Conservation (phyloP, 345 rosid genomes). For the Arabidopsis thaliana region DNA sequence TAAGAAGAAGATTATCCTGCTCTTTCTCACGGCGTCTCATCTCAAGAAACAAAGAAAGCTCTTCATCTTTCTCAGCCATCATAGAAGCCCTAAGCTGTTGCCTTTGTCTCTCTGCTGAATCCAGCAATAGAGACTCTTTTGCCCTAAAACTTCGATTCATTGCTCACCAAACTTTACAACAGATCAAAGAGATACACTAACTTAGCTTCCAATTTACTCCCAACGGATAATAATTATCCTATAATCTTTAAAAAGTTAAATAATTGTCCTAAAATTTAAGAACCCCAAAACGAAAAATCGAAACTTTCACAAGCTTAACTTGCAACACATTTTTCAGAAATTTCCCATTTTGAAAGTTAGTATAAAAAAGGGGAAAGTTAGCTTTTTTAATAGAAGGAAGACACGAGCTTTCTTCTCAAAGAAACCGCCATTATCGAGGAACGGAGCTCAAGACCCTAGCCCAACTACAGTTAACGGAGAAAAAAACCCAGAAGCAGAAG, state of each 20-base stretch:
- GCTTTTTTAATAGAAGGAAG: conserved; percentile 29
- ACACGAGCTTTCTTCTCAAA: conserved; percentile 40
- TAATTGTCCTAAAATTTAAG: conserved; percentile 30
- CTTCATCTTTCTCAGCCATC: conserved; percentile 93
- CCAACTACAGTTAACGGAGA: conserved; percentile 18
- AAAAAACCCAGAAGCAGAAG: conserved; percentile 36
- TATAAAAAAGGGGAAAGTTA: conserved; percentile 11
- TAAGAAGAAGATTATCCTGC: conserved; percentile 61
- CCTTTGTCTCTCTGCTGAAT: conserved; percentile 74
- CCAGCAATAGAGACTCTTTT: conserved; percentile 76
- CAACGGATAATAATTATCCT: conserved; percentile 33
- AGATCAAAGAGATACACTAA: conserved; percentile 46
- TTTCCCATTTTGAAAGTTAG: conserved; percentile 25
- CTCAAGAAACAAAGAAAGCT: conserved; percentile 88
- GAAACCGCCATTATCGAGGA: conserved; percentile 43
- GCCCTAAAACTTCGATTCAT: conserved; percentile 98
- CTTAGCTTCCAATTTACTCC: conserved; percentile 53
- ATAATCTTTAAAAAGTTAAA: conserved; percentile 40
- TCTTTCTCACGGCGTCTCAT: conserved; percentile 91
- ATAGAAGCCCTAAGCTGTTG: conserved; percentile 78
- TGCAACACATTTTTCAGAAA: conserved; percentile 34
- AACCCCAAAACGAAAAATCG: conserved; percentile 41
- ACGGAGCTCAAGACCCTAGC: conserved; percentile 38
- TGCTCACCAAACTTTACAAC: conserved; percentile 36
- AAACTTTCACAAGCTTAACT: conserved; percentile 35